Conservation (phyloP, 257 asterid species). For the Coffea eugenioides region DNA sequence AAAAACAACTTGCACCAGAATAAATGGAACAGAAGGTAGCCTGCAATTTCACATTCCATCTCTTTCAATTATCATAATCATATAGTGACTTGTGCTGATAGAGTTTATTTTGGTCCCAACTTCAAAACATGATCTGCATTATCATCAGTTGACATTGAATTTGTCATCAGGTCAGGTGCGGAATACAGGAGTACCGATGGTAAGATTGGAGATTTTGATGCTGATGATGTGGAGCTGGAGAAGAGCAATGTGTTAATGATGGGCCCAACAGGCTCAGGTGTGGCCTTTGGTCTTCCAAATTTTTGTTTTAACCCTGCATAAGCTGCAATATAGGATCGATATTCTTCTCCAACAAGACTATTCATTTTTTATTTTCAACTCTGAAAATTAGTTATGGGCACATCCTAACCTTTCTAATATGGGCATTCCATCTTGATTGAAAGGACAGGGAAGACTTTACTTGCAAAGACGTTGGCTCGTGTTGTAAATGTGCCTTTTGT, state of each 20-base stretch:
- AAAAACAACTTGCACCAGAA: no score
- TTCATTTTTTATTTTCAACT: constrained; percentile 3
- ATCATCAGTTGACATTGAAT: neutral
- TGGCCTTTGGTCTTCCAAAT: constrained; percentile 14
- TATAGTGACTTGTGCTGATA: constrained; percentile 11
- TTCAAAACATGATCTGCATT: no score
- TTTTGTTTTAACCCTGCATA: neutral
- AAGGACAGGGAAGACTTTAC: constrained; percentile 95
- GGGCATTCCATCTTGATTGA: constrained; percentile 37
- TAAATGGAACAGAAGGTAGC: no score
- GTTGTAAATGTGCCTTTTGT: constrained; percentile 86
- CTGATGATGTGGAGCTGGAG: constrained; percentile 78
- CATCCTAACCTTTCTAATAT: constrained; percentile 29
- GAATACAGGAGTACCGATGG: constrained; percentile 34
- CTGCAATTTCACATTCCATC: neutral
- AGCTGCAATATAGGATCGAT: neutral
- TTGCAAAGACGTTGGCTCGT: constrained; percentile 96
- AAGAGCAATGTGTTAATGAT: constrained; percentile 89
- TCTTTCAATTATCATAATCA: neutral
- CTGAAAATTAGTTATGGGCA: constrained; percentile 8
- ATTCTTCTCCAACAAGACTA: neutral
- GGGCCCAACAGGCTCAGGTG: constrained; percentile 99
- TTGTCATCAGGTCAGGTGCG: constrained; percentile 43
- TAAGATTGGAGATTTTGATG: constrained; percentile 37
- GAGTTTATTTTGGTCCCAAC: neutral